Base-by-base conservation (phyloP, 257 asterid species). In the Leonotis leonurus region DNA sequence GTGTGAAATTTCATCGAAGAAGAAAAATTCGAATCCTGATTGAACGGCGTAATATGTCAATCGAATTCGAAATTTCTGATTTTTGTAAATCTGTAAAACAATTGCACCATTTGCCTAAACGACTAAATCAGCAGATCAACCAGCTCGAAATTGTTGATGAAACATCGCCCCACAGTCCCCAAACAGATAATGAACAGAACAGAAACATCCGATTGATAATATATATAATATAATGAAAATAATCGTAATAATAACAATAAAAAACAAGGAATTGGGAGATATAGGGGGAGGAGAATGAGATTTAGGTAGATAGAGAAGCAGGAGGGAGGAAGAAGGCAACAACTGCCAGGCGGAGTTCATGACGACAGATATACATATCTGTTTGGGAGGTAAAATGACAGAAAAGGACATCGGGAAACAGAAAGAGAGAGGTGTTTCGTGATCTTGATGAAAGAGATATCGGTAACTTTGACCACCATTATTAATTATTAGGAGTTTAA, bases 31-130 rank as follows among this genome's bases (percentile, higher is more conserved):
- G 61, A 76, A 64, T 60, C 68, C 77, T 17, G 57, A 72, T 57
- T 60, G 75, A 72, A 44, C 64, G 37, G 24, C 29, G 16, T 4
- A 3, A 3, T 6, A 33, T 12, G 39, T 81, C 71, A 74, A 82
- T 74, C 81, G 71, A 82, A 79, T 68, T 78, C 85, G 64, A 74
- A 79, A 66, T 82, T 62, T 16, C 54, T 24, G 61, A 60, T 58
- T 53, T 67, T 62, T 52, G 56, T 56, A n/a, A 59, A 63, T 41
- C 70, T 65, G 64, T 22, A 12, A 11, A 55, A 16, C 66, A 69
- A 82, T 56, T 35, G 65, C 54, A 77, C 24, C 81, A 77, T 77
- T 63, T 67, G 73, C 44, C 44, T 16, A 49, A 29, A n/a, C 46
- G 36, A 48, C 43, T 25, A 61, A 33, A 27, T 72, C 72, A 79